Conservation (phyloP, 192 early-diverging fungal genomes). For the Backusella sp. region DNA sequence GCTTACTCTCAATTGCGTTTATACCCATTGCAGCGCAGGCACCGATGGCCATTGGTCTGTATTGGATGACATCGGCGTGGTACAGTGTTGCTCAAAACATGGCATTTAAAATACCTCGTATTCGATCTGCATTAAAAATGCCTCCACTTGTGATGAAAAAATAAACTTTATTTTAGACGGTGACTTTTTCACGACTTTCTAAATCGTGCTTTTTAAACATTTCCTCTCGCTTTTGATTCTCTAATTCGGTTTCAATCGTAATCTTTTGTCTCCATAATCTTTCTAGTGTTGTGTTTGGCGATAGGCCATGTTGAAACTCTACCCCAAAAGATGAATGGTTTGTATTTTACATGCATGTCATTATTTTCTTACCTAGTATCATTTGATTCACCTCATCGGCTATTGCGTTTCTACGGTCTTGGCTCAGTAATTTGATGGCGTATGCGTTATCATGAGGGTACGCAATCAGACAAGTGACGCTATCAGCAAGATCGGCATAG, state of each 20-base stretch:
- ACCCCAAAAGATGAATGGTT: background rate
- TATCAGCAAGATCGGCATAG: background rate
- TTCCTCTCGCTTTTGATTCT: background rate
- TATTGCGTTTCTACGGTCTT: background rate
- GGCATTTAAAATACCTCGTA: conserved; percentile 45
- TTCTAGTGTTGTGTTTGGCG: conserved; percentile 4
- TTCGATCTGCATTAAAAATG: conserved; percentile 33
- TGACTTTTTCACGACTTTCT: background rate
- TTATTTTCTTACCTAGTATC: background rate
- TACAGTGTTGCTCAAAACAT: conserved; percentile 66
- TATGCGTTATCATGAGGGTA: background rate
- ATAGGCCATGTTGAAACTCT: background rate
- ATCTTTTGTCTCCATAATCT: background rate
- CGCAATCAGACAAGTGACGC: conserved; percentile 9
- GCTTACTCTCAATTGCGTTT: conserved; percentile 56
- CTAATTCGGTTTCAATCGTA: background rate
- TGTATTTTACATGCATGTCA: background rate
- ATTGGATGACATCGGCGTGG: conserved; percentile 69
- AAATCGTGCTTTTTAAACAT: background rate
- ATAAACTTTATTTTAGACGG: conserved; percentile 1
- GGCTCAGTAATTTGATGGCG: background rate
- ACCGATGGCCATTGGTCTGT: conserved; percentile 67
- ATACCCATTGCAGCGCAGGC: conserved; percentile 66
- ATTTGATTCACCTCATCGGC: conserved; percentile 11
- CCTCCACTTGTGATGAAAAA: conserved; percentile 14